Conservation (phyloP, 768 basidiomycete species). For the Tephrocybe rancida region DNA sequence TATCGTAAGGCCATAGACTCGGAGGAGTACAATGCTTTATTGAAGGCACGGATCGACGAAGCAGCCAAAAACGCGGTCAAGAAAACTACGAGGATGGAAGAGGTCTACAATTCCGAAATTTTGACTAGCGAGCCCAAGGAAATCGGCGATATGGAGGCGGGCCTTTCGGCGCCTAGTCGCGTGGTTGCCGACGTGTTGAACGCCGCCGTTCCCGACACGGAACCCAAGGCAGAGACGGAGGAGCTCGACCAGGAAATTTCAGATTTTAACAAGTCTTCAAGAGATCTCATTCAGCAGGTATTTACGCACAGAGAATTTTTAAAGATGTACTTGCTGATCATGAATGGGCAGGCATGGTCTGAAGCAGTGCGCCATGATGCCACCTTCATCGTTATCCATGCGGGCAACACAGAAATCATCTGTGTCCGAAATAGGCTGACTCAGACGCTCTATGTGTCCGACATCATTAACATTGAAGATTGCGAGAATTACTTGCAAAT, state of each 20-base stretch:
- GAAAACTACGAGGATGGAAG: too few relatives aligned
- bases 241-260: neutral
- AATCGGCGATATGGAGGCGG: too few relatives aligned
- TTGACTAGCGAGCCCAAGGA: too few relatives aligned
- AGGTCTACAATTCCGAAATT: too few relatives aligned
- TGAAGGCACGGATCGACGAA: neutral
- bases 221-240: neutral
- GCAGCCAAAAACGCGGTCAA: too few relatives aligned
- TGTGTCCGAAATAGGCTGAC: neutral
- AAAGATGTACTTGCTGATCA: neutral
- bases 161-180: too few relatives aligned
- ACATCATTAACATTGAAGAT: neutral
- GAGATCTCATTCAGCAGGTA: neutral
- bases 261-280: neutral
- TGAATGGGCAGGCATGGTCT: neutral
- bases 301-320: neutral
- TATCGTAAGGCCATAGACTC: neutral
- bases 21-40: neutral
- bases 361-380: neutral
- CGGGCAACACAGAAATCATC: slow-evolving; percentile 6
- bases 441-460: neutral
- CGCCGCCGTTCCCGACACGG: too few relatives aligned
- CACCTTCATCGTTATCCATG: slow-evolving; percentile 2
- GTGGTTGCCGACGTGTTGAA: too few relatives aligned
- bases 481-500: neutral